Conservation (phyloP, 2,329 filamentous ascomycete species). For the Ophiocordyceps unilateralis region DNA sequence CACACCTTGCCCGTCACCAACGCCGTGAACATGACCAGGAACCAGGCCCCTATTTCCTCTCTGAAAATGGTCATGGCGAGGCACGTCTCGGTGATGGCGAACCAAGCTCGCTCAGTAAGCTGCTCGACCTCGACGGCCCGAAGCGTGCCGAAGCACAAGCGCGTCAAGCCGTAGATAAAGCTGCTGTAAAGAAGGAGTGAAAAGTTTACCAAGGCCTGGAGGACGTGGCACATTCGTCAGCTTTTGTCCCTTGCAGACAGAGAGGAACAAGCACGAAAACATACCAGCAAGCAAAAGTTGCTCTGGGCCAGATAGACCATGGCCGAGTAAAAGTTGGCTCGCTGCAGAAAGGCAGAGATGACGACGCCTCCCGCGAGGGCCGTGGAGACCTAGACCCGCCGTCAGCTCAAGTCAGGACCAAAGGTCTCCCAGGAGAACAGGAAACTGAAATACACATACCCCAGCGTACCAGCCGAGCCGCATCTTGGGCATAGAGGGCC, state of each 20-base stretch:
- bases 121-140: conserved; percentile 93
- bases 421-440: not conserved
- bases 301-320: conserved; percentile 94
- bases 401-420: conserved; percentile 5
- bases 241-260: not conserved
- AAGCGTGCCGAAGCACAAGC: conserved; percentile 75
- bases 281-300: conserved; percentile 82
- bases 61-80: conserved; percentile 97
- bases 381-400: conserved; percentile 48
- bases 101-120: conserved; percentile 95
- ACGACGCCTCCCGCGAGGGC: conserved; percentile 71
- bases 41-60: conserved; percentile 87
- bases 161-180: conserved; percentile 74
- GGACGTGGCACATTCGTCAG: conserved; percentile 1
- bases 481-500: conserved; percentile 25
- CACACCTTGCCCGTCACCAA: conserved; percentile 91
- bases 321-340: conserved; percentile 95
- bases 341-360: conserved; percentile 80
- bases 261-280: conserved; percentile 7
- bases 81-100: conserved; percentile 90
- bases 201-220: conserved; percentile 77
- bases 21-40: conserved; percentile 88
- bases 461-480: conserved; percentile 43
- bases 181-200: conserved; percentile 65
- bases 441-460: conserved; percentile 22